These are phyloP conservation scores for Amylostereum chailletii DNA, from an alignment of 1,284 basidiomycete genomes.

Conservation along the genomic window DNA sequence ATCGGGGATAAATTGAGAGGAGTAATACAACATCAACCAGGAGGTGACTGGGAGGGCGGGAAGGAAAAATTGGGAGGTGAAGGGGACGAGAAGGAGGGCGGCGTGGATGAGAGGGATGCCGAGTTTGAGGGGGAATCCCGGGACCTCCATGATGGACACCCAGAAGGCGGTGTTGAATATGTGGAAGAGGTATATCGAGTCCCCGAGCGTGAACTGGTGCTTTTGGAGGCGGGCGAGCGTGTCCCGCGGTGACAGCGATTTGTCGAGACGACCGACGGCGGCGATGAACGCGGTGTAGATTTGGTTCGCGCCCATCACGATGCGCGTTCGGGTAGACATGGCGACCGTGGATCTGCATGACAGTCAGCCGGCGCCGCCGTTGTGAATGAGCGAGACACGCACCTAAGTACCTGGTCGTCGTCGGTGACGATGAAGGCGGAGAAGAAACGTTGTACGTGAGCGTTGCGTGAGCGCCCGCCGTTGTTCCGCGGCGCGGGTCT, in stretches of 20 bases:
- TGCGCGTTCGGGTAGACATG: too few relatives aligned
- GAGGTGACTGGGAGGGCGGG: constrained; percentile 84
- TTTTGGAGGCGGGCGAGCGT: constrained; percentile 56
- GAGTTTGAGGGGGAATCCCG: constrained; percentile 71
- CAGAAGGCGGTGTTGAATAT: constrained; percentile 64
- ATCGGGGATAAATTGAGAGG: constrained; percentile 78
- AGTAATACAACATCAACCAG: constrained; percentile 83
- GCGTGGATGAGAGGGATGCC: constrained; percentile 71
- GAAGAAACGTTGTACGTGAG: too few relatives aligned
- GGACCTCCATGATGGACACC: constrained; percentile 69
- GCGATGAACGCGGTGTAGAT: constrained; percentile 46
- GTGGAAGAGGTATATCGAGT: constrained; percentile 60
- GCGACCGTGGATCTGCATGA: too few relatives aligned
- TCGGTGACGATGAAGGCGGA: too few relatives aligned
- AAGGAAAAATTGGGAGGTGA: constrained; percentile 89
- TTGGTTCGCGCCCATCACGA: constrained; percentile 15
- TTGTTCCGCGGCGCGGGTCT: too few relatives aligned
- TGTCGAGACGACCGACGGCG: constrained; percentile 65
- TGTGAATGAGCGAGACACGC: too few relatives aligned
- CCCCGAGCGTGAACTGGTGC: constrained; percentile 52
- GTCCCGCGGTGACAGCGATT: constrained; percentile 62
- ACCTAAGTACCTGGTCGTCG: too few relatives aligned
- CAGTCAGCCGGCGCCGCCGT: too few relatives aligned
- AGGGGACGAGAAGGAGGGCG: constrained; percentile 68
- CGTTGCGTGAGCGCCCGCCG: too few relatives aligned